These are phyloP conservation scores for Fusarium sororula DNA, from an alignment of 2,329 filamentous ascomycete species.

Conservation along the genomic window DNA sequence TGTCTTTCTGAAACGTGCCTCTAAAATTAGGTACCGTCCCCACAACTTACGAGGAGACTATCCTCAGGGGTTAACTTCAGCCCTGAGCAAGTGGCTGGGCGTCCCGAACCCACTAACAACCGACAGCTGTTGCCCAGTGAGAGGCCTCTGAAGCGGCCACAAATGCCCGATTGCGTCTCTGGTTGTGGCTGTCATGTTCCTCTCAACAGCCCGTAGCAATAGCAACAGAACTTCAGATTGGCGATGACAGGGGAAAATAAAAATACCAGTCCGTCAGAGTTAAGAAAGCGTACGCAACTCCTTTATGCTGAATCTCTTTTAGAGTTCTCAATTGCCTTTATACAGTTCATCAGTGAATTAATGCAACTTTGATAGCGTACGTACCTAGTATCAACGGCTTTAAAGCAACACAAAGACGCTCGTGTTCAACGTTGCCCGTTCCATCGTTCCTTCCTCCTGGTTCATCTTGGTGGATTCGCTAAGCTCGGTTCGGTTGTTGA, in stretches of 20 bases:
- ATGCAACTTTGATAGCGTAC: neutral
- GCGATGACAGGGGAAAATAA: conserved; percentile 18
- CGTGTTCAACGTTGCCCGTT: conserved; percentile 13
- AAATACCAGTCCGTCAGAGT: neutral
- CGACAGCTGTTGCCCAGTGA: conserved; percentile 18
- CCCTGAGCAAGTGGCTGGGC: conserved; percentile 16
- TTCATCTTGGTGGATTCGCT: conserved; percentile 20
- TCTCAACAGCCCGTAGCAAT: neutral
- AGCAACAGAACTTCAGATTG: conserved; percentile 27
- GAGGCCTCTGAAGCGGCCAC: conserved; percentile 31
- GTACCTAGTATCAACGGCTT: neutral
- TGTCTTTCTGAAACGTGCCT: conserved; percentile 32
- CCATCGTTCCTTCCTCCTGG: conserved; percentile 20
- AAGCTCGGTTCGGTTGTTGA: conserved; percentile 16
- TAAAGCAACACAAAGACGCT: neutral
- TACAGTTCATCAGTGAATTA: neutral
- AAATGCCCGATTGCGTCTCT: conserved; percentile 25
- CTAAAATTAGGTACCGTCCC: conserved; percentile 31
- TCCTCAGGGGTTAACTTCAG: conserved; percentile 24
- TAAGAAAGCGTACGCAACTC: neutral
- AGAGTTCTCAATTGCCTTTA: neutral
- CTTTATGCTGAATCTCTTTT: neutral
- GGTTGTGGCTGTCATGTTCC: conserved; percentile 20
- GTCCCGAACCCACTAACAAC: conserved; percentile 12
- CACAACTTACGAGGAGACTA: conserved; percentile 21